Base-by-base conservation (phyloP, 148 eudicot species). In the Cornus controversa region DNA sequence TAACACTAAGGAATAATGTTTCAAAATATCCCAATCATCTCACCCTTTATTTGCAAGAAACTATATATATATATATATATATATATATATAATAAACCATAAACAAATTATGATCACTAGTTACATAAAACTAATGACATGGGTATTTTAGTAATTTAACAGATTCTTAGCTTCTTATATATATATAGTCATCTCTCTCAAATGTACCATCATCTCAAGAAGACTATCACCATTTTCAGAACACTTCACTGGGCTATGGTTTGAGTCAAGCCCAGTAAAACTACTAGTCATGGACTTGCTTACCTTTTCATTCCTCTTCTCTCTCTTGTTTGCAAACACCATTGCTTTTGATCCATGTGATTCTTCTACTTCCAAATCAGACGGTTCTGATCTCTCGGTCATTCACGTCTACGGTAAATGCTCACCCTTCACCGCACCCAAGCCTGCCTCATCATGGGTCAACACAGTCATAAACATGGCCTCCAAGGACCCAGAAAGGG, bases 391-490 rank as follows among this genome's bases (percentile, higher is more conserved):
- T 57, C 91, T 93, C 69, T 87, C 96, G 0, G 31, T 95, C 47
- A 63, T 88, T 81, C 97, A 85, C 87, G 87, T 95, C 13, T 85
- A 90, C 20, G 91, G 97, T 28, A 79, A 87, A 79, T 93, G 96
- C 85, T 95, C 98, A 5, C 98, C 98, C 22, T 91, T 95, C 63
- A 68, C 79, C 71, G 57, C 83, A 6, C 90, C 81, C 28, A 85
- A 75, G 24, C 88, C 89, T 67, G 69, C 83, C 72, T 80, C 85
- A 0, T 81, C 92, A 69, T 91, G 94, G 96, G 71, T 71, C 71
- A 72, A 82, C 73, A 93, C 87, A 1, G 83, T 95, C 74, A 58
- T 91, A 27, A 76, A 84, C 85, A 90, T 95, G 98, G 97, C 98
- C 81, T 80, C 94, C 5, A 91, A 84, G 9, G 98, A 95, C 86